Conservation (phyloP, 176 grass and related monocot genomes). For the Zoysia japonica region DNA sequence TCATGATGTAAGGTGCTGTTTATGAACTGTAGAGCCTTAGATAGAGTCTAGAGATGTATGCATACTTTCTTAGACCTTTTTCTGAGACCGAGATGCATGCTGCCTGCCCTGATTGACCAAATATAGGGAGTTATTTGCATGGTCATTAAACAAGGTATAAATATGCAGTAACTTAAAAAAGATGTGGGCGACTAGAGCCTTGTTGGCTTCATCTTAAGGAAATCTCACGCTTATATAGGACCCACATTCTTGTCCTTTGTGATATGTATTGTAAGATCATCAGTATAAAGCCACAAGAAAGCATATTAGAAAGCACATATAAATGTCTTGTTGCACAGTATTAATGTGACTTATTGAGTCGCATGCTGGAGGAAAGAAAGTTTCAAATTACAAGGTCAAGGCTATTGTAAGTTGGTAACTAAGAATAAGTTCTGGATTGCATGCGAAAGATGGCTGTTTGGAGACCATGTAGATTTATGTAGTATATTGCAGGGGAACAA, state of each 20-base stretch:
- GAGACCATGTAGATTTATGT: not conserved
- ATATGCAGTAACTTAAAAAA: conserved; percentile 28
- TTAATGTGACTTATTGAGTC: not conserved
- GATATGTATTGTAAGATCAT: conserved; percentile 48
- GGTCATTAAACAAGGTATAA: not conserved
- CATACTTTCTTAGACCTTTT: not conserved
- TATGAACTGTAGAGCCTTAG: conserved; percentile 57
- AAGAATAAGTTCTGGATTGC: not conserved
- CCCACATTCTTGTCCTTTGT: conserved; percentile 41
- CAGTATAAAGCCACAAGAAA: conserved; percentile 28
- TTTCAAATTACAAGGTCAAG: no score
- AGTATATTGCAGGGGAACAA: not conserved
- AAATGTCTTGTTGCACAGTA: not conserved
- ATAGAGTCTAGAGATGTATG: conserved; percentile 26
- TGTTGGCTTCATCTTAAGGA: no score
- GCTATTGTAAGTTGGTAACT: no score
- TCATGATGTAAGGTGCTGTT: conserved; percentile 29
- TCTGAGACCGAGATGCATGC: no score
- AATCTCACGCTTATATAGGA: not conserved
- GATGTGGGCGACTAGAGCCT: conserved; percentile 35
- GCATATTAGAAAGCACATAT: conserved; percentile 2
- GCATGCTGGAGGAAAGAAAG: not conserved
- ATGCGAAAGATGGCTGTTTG: not conserved
- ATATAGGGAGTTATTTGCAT: no score
- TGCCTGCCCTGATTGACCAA: no score